These are phyloP conservation scores for Penicillium hesseltinei DNA, from an alignment of 2,329 filamentous ascomycete species.

Conservation along the genomic window DNA sequence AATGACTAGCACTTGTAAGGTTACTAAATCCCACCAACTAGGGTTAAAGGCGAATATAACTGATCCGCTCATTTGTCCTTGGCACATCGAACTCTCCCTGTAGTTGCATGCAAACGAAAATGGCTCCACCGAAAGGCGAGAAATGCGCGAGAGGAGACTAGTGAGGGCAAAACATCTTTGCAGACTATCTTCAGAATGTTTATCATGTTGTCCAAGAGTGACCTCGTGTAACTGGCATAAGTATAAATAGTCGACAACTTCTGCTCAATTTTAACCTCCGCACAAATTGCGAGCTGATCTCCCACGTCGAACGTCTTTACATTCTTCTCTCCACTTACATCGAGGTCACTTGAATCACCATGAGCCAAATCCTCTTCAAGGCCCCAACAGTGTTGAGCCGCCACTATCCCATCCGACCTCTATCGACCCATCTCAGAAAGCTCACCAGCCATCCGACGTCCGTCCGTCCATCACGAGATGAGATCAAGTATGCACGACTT, in stretches of 20 bases:
- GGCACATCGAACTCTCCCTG: not conserved
- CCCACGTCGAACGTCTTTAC: not conserved
- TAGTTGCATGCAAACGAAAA: not conserved
- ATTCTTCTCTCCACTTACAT: not conserved
- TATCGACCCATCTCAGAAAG: not conserved
- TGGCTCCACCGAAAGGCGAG: not conserved
- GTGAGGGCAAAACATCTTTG: not conserved
- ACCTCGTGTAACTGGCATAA: not conserved
- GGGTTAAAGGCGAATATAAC: not conserved
- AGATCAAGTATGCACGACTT: conserved; percentile 43
- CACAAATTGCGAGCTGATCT: not conserved
- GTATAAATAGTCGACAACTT: not conserved
- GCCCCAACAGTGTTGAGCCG: not conserved
- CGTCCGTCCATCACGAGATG: conserved; percentile 43
- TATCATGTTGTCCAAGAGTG: not conserved
- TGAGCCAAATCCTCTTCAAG: not conserved
- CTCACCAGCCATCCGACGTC: conserved; percentile 27
- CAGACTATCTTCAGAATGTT: not conserved
- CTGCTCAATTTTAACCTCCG: not conserved
- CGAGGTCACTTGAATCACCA: not conserved
- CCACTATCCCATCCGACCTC: not conserved
- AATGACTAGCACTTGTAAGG: not conserved
- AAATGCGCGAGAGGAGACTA: not conserved
- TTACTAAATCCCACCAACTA: not conserved
- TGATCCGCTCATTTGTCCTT: not conserved